Percentiles rank a stretch among this genome's conserved stretches.
Conservation (phyloP, 2,329 filamentous ascomycete genomes). For the Pseudocercospora fijiensis region DNA sequence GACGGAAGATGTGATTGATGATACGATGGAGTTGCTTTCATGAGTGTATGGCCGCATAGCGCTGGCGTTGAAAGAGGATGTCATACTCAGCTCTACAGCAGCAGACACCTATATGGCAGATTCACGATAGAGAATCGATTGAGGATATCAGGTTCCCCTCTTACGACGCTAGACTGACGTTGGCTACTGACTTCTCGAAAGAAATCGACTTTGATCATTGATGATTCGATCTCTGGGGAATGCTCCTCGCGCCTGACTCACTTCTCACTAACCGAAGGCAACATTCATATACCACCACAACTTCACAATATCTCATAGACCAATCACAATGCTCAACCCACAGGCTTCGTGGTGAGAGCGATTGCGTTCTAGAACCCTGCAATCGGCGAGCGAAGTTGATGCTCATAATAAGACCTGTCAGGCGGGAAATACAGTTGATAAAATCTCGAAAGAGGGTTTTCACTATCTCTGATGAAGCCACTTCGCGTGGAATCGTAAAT, state of each 20-base stretch:
- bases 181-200: neutral
- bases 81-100: slow-evolving; percentile 4
- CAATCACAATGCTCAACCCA: neutral
- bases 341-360: neutral
- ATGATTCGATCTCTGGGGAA: neutral
- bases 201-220: too few species aligned
- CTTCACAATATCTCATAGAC: neutral
- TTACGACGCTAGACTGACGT: neutral
- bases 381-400: neutral
- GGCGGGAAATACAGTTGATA: neutral
- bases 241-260: neutral
- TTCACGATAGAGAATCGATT: neutral
- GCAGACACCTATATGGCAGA: neutral
- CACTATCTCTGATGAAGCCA: neutral
- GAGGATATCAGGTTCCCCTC: neutral
- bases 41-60: slow-evolving; percentile 2
- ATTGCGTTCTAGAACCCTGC: neutral
- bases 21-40: too few species aligned
- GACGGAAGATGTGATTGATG: slow-evolving; percentile 63
- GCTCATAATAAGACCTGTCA: neutral
- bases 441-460: neutral
- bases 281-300: neutral
- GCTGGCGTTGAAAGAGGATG: neutral
- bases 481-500: neutral
- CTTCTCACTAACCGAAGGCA: neutral